These are phyloP conservation scores for Ophiostoma australiae DNA, from an alignment of 2,329 filamentous ascomycete genomes.

Conservation along the genomic window DNA sequence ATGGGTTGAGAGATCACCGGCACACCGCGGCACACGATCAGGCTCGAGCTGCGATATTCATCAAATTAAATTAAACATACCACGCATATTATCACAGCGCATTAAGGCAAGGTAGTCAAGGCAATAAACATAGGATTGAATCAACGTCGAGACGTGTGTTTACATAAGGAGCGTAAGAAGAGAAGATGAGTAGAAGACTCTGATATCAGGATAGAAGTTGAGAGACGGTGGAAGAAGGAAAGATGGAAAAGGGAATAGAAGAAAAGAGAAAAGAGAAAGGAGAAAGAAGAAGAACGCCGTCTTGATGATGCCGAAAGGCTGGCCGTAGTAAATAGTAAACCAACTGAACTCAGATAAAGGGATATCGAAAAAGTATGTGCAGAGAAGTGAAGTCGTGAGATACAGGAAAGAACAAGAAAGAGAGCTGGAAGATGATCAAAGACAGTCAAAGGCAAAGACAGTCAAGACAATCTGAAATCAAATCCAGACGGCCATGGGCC, in stretches of 20 bases:
- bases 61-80: neutral
- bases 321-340: neutral
- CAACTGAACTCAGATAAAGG: conserved; percentile 11
- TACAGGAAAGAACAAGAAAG: neutral
- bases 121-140: neutral
- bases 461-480: conserved; percentile 29
- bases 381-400: conserved; percentile 22
- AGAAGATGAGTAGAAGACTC: conserved; percentile 13
- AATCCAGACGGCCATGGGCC: conserved; percentile 45
- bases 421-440: neutral
- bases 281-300: conserved; percentile 2
- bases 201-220: neutral
- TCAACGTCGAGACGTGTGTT: conserved; percentile 14
- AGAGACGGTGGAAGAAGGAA: neutral
- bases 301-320: neutral
- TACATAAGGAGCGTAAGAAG: conserved; percentile 16
- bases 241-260: neutral
- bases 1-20: neutral
- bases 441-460: neutral
- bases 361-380: conserved; percentile 25
- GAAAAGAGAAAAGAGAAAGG: conserved; percentile 12
- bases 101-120: neutral
- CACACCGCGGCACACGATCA: neutral
- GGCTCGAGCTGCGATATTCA: too few species aligned
- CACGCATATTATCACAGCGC: neutral